Evolutionary conservation across 2,329 filamentous ascomycete genomes (phyloP).

Genomic region (Elsinoe perseae): DNA sequence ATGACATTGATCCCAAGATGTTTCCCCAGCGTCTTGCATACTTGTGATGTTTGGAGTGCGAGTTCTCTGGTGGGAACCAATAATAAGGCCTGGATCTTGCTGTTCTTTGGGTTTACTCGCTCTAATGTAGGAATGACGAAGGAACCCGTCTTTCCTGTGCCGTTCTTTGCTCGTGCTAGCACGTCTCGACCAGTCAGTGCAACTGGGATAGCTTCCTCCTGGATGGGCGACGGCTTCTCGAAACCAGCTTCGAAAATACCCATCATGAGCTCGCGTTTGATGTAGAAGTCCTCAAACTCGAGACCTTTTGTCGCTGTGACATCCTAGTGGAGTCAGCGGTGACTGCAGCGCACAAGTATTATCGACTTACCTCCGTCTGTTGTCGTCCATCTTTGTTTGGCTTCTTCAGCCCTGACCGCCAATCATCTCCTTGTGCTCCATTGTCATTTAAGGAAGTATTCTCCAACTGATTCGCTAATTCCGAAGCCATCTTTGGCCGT

Average conservation of each 20-base stretch:
- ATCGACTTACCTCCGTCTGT: constrained; percentile 62
- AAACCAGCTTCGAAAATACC: constrained; percentile 98
- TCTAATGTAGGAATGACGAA: constrained; percentile 95
- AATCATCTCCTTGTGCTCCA: constrained; percentile 51
- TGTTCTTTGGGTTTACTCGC: constrained; percentile 91
- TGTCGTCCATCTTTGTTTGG: constrained; percentile 67
- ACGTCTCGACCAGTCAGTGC: constrained; percentile 92
- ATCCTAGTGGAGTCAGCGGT: constrained; percentile 53
- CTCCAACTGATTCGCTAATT: constrained; percentile 51
- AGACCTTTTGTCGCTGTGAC: constrained; percentile 96
- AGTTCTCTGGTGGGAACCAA: constrained; percentile 94
- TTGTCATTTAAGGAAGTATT: constrained; percentile 41
- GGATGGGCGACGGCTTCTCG: constrained; percentile 96
- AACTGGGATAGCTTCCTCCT: constrained; percentile 98
- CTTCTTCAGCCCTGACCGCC: constrained; percentile 65
- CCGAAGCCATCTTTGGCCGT: constrained; percentile 38
- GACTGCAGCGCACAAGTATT: constrained; percentile 6
- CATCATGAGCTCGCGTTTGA: constrained; percentile 95
- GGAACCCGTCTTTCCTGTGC: constrained; percentile 95
- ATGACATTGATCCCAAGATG: constrained; percentile 97
- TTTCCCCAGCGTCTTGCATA: constrained; percentile 97
- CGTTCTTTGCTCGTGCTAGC: constrained; percentile 93
- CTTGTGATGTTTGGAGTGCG: constrained; percentile 95
- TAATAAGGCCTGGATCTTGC: constrained; percentile 93
- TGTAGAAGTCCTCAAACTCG: constrained; percentile 93